Base-by-base conservation (phyloP, 208 protist species). In the Acanthamoeba quina region DNA sequence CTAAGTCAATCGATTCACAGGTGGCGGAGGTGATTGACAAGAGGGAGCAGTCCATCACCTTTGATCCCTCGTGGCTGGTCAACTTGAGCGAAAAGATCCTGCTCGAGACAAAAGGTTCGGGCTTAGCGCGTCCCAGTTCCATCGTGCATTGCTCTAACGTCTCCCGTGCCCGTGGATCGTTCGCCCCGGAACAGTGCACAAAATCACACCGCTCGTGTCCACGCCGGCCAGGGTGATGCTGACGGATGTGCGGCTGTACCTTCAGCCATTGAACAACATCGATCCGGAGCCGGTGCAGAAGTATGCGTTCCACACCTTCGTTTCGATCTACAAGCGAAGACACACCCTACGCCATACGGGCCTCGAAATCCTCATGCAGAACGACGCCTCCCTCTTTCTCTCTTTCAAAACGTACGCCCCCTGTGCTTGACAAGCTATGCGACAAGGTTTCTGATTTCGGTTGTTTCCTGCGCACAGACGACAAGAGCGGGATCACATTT, bases 211-310 rank as follows among this genome's bases (percentile, higher is more conserved):
- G 37, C 54, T 96, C 2, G 49, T 85, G 9, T 70, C 76, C 26
- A 94, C 62, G 13, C 95, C 74, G n/a, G 96, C 90, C 41, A 64
- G 90, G 13, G 60, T 97, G 21, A 31, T 96, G 29, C 24, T 97
- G 4, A 97, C 96, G 7, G 74, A 95, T 37, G 26, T 44, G 17
- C 44, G 64, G 1, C 68, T 97, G 15, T 97, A 97, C 54, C 97
- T 98, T 54, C 97, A 98, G 83, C 95, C 97, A 11, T 95, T 97
- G 49, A 97, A 97, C 54, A 97, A 97, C 34, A 96, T 98, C 41
- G 64, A 91, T 29, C 49, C 92, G 7, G 70, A 97, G 31, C 91
- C 95, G 37, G 94, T 98, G 41, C 56, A 96, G 15, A 96, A 97
- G 7, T 97, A 96, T 74, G 52, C 83, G 29, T 68, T 97, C 2